A percentile compares a stretch with the other conserved stretches of the same genome.
phyloP scores from a whole-genome alignment of 164 flowering plant genomes.

The Houttuynia cordata region DNA sequence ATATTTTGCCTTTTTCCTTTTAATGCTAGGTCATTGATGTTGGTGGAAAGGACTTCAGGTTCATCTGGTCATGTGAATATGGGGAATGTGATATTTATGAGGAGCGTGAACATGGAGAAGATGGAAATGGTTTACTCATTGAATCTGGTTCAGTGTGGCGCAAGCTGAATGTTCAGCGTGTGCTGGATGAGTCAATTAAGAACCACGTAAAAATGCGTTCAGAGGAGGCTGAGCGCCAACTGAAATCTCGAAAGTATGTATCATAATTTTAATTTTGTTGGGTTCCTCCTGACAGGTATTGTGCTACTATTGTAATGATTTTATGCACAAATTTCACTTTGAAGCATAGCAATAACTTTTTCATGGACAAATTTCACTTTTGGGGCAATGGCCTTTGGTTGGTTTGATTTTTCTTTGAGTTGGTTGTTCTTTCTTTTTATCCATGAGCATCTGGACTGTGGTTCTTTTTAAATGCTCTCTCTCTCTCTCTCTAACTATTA shows the following conservation, averaged over 20 bases:
- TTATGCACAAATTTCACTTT: not conserved
- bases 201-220: slow-evolving; percentile 92
- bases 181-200: slow-evolving; percentile 83
- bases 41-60: slow-evolving; percentile 82
- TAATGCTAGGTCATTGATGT: slow-evolving; percentile 70
- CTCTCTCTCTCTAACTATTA: no score
- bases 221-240: slow-evolving; percentile 84
- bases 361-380: no score
- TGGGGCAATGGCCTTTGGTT: no score
- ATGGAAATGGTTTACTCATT: slow-evolving; percentile 81
- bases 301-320: not conserved
- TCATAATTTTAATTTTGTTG: not conserved
- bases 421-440: no score
- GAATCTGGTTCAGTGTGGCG: slow-evolving; percentile 93
- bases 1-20: slow-evolving; percentile 8
- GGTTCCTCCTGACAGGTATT: slow-evolving; percentile 1
- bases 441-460: no score
- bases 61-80: slow-evolving; percentile 75
- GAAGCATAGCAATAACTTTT: no score
- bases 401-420: no score
- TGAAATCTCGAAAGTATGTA: slow-evolving; percentile 75
- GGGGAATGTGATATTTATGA: slow-evolving; percentile 94
- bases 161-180: slow-evolving; percentile 80
- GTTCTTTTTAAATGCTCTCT: no score
- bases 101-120: slow-evolving; percentile 70